Conservation (phyloP, 768 basidiomycete genomes). For the Suillus americanus region DNA sequence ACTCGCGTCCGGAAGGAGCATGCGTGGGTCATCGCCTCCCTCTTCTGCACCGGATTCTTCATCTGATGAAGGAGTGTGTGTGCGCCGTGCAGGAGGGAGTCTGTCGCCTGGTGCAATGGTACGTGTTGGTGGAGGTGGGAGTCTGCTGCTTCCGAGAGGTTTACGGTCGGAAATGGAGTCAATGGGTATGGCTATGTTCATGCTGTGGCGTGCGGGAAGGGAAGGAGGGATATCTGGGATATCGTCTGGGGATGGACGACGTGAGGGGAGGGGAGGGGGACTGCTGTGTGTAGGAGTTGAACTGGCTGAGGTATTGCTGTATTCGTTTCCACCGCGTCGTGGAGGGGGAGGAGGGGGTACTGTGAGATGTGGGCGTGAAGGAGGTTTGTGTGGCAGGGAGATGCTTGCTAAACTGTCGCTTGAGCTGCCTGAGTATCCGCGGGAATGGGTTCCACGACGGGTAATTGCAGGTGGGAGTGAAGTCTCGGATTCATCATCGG, state of each 20-base stretch:
- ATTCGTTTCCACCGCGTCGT: slow-evolving; percentile 9
- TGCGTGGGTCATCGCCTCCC: slow-evolving; percentile 44
- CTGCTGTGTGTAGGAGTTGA: slow-evolving; percentile 20
- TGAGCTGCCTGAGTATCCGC: slow-evolving; percentile 18
- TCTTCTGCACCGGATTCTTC: slow-evolving; percentile 60
- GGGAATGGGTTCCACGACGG: slow-evolving; percentile 6
- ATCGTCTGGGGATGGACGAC: slow-evolving; percentile 16
- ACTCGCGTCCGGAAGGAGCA: slow-evolving; percentile 65
- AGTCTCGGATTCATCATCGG: slow-evolving; percentile 28
- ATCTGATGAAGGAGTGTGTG: slow-evolving; percentile 40
- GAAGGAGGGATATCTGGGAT: slow-evolving; percentile 20
- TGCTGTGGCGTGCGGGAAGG: slow-evolving; percentile 41
- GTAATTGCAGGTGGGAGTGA: slow-evolving; percentile 16
- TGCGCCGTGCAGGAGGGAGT: slow-evolving; percentile 60
- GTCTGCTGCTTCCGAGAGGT: slow-evolving; percentile 31
- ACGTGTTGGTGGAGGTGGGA: slow-evolving; percentile 76
- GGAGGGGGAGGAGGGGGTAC: slow-evolving; percentile 24
- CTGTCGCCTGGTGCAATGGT: slow-evolving; percentile 69
- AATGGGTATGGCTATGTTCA: slow-evolving; percentile 13
- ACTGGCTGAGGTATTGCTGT: background rate
- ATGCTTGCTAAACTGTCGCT: slow-evolving; percentile 17
- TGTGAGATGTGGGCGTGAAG: slow-evolving; percentile 19
- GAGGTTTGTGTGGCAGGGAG: slow-evolving; percentile 17
- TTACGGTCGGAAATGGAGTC: slow-evolving; percentile 22
- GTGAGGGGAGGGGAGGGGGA: slow-evolving; percentile 44